phyloP scores from a whole-genome alignment of 2,329 filamentous ascomycete genomes.

The Colletotrichum graminicola region DNA sequence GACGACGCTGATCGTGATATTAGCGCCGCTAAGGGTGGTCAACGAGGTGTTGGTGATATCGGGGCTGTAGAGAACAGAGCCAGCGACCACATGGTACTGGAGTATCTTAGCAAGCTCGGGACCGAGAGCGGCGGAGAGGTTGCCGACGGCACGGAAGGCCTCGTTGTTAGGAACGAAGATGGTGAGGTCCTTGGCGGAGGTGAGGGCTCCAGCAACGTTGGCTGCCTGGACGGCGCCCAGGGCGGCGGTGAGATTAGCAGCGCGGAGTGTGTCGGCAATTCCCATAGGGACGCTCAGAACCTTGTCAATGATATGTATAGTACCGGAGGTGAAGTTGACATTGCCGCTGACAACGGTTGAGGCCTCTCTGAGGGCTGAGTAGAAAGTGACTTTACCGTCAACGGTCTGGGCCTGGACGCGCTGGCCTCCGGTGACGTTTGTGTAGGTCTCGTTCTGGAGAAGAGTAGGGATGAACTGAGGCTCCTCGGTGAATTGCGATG shows the following conservation, averaged over 20 bases:
- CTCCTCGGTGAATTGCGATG: constrained; percentile 46
- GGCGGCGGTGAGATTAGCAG: constrained; percentile 59
- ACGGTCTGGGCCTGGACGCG: constrained; percentile 60
- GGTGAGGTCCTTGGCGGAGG: constrained; percentile 63
- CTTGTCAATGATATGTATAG: constrained; percentile 66
- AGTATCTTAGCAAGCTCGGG: constrained; percentile 66
- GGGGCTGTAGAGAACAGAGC: constrained; percentile 65
- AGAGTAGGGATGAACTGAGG: constrained; percentile 55
- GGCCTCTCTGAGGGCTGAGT: constrained; percentile 63
- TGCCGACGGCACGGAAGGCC: constrained; percentile 70
- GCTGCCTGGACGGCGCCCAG: constrained; percentile 60
- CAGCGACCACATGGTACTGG: constrained; percentile 73
- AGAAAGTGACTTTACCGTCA: constrained; percentile 61
- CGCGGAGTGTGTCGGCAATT: constrained; percentile 55
- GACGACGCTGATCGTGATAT: constrained; percentile 50
- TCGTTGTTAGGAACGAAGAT: constrained; percentile 74
- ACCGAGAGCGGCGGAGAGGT: constrained; percentile 61
- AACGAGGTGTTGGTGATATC: constrained; percentile 37
- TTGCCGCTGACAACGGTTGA: constrained; percentile 63
- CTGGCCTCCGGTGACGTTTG: constrained; percentile 72
- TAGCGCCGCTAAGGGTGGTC: constrained; percentile 44
- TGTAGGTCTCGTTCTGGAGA: constrained; percentile 63
- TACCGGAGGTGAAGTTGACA: constrained; percentile 65
- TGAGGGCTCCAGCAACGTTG: constrained; percentile 57
- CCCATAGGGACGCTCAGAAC: constrained; percentile 61